Percentiles rank a stretch among this genome's conserved stretches.
phyloP scores from a whole-genome alignment of 1,284 basidiomycete genomes.

The Tylopilus orsonianus region DNA sequence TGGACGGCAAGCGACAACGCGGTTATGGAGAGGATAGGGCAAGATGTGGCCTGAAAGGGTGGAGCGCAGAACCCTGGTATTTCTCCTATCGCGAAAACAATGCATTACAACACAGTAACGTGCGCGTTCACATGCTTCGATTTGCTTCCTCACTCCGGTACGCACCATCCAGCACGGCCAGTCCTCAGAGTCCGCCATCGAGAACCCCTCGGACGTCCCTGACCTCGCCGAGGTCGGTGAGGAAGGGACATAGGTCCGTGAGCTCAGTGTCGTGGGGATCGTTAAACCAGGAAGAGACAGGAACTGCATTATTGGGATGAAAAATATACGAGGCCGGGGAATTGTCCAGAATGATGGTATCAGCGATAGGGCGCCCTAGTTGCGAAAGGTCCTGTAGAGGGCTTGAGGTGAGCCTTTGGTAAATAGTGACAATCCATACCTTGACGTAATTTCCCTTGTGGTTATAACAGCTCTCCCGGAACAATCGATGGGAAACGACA shows the following conservation, averaged over 20 bases:
- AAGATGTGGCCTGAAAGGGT: conserved; percentile 7
- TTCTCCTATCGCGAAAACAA: conserved; percentile 35
- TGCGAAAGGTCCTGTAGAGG: conserved; percentile 86
- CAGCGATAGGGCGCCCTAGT: conserved; percentile 87
- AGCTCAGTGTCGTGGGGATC: conserved; percentile 97
- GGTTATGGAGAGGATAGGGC: conserved; percentile 5
- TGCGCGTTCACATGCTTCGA: conserved; percentile 23
- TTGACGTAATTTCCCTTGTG: conserved; percentile 99
- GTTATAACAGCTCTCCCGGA: conserved; percentile 98
- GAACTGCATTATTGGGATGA: conserved; percentile 98
- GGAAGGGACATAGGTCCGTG: conserved; percentile 92
- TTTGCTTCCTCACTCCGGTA: conserved; percentile 19
- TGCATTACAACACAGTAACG: conserved; percentile 33
- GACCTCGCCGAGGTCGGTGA: conserved; percentile 82
- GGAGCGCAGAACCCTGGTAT: conserved; percentile 29
- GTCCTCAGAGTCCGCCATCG: conserved; percentile 69
- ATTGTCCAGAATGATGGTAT: conserved; percentile 98
- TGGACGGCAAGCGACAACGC: conserved; percentile 9
- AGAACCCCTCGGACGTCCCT: conserved; percentile 93
- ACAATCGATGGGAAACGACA: conserved; percentile 93
- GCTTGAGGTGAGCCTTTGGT: conserved; percentile 13
- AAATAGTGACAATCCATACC: conserved; percentile 43
- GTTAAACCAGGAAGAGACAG: conserved; percentile 99
- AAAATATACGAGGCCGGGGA: conserved; percentile 99
- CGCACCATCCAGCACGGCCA: conserved; percentile 21